Evolutionary conservation across 352 stramenopile genomes (phyloP), one percentile per base, ranked within the genome.

Genomic region (Phytophthora litchii): DNA sequence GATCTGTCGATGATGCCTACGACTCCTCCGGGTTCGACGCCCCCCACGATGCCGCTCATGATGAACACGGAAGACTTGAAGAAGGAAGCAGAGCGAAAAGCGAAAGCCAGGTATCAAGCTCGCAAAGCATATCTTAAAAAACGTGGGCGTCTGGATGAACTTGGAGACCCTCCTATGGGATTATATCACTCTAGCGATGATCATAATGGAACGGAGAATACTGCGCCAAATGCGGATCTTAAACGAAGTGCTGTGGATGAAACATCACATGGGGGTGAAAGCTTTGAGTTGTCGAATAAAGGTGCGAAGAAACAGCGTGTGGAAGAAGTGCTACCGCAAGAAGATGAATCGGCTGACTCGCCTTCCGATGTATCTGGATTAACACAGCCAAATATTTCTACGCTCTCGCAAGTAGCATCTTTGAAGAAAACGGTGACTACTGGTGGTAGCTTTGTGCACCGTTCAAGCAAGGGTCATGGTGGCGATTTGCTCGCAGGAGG

Each of bases 91-190:
- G 54, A 58, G 13, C 50, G 60, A 21, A 74, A 64, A 45, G 55
- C 36, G 1, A 70, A 44, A 37, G 54, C 66, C 13, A 63, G 55
- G 36, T 61, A 61, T n/a, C 60, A 74, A 21, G 42, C 66, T 14
- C 54, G 66, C 11, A 74, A 64, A 47, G 54, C 66, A 4, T 70
- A 74, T 53, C 13, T 74, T 2, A 70, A 74, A 40, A 66, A 69
- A 35, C 60, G 62, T 29, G 60, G 60, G 4, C 66, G 65, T 11
- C 20, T 74, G 10, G 44, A 35, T 35, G 65, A 74, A 44, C 43
- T 70, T 12, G 54, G 40, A 31, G 34, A 66, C 25, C 42, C 48
- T 37, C 37, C 54, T 17, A 21, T 42, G 5, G 8, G 13, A 5
- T 35, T 32, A 36, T 42, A 23, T 10, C 44, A 45, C 25, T 43